Evolutionary conservation across 139 green algal genomes (phyloP).

Genomic region (Micractinium sp.): DNA sequence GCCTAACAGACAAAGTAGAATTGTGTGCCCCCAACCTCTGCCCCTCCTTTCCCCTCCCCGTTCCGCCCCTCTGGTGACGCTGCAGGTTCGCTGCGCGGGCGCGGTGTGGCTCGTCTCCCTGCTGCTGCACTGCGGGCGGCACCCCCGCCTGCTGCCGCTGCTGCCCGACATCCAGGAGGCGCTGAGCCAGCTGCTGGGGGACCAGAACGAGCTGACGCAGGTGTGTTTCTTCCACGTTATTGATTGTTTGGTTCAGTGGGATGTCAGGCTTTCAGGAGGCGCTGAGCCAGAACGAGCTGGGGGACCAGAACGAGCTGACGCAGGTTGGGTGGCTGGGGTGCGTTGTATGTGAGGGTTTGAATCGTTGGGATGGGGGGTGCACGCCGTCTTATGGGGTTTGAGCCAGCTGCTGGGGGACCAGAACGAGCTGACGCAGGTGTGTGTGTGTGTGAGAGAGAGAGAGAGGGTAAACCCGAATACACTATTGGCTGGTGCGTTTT

Average conservation of each 20-base stretch:
- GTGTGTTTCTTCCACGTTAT: slow-evolving; percentile 14
- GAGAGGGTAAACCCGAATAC: too few species aligned
- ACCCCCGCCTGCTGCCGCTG: slow-evolving; percentile 53
- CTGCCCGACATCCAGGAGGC: slow-evolving; percentile 59
- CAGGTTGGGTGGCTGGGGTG: slow-evolving; percentile 46
- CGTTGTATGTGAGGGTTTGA: too few species aligned
- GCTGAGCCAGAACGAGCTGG: slow-evolving; percentile 19
- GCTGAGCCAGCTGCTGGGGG: slow-evolving; percentile 75
- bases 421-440: slow-evolving; percentile 82
- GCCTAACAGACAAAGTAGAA: too few species aligned
- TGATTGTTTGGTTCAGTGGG: too few species aligned
- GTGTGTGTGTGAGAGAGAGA: not conserved
- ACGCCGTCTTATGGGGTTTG: too few species aligned
- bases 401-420: slow-evolving; percentile 76
- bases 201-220: slow-evolving; percentile 85
- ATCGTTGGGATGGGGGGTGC: too few species aligned
- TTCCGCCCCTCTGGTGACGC: not conserved
- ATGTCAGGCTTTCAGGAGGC: slow-evolving; percentile 54
- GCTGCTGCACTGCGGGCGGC: slow-evolving; percentile 68
- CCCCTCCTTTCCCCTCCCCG: not conserved
- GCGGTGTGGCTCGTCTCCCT: slow-evolving; percentile 87
- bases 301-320: slow-evolving; percentile 36
- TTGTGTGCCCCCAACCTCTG: not conserved
- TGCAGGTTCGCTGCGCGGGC: slow-evolving; percentile 72
- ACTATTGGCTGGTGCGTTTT: too few species aligned